Evolutionary conservation across 305 asterid species (phyloP).

Genomic region (Solanum chacoense): DNA sequence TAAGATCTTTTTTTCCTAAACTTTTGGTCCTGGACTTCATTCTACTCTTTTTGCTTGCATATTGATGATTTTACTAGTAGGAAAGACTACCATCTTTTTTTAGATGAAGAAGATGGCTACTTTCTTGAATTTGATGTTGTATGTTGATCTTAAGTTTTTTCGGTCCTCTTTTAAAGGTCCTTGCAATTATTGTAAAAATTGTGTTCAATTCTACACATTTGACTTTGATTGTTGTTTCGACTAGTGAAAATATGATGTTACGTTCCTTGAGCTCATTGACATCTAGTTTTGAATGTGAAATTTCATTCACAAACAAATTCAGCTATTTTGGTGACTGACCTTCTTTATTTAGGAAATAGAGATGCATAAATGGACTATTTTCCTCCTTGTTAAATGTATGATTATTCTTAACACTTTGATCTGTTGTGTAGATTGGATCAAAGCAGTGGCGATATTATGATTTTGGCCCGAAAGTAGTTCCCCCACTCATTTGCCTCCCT

Average conservation of each 20-base stretch:
- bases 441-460: conserved; percentile 98
- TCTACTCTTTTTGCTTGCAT: neutral
- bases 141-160: neutral
- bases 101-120: neutral
- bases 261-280: neutral
- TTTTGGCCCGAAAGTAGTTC: conserved; percentile 86
- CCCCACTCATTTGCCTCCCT: conserved; percentile 93
- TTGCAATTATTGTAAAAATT: neutral
- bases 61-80: neutral
- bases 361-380: neutral
- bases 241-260: neutral
- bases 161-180: neutral
- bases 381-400: neutral
- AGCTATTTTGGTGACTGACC: neutral
- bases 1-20: neutral
- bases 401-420: neutral
- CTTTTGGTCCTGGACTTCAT: neutral
- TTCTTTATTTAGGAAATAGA: neutral
- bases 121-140: neutral
- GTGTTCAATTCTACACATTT: neutral
- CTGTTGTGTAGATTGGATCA: conserved; percentile 59
- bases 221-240: neutral
- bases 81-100: neutral
- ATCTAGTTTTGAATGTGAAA: neutral
- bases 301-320: neutral